Evolutionary conservation across 2,329 filamentous ascomycete species (phyloP).

Genomic region (Xylaria sp.): DNA sequence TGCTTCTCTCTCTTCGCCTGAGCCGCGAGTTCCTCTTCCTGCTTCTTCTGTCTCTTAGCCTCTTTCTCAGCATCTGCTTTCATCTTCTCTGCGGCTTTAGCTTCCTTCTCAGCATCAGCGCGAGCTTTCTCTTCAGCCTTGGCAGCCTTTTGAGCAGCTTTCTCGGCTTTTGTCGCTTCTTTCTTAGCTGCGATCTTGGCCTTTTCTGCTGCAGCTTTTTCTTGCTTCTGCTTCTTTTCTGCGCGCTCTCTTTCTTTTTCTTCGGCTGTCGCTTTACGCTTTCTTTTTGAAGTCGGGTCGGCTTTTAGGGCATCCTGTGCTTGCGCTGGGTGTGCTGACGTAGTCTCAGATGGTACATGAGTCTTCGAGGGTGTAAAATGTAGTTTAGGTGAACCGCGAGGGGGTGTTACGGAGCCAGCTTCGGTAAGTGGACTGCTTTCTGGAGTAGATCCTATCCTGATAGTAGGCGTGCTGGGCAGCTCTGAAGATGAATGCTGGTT

Average conservation of each 20-base stretch:
- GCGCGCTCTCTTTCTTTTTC: conserved; percentile 56
- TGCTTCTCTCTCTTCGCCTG: conserved; percentile 59
- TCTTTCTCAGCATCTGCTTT: conserved; percentile 57
- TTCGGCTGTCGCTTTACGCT: conserved; percentile 52
- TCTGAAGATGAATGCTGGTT: conserved; percentile 33
- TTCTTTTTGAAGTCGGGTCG: conserved; percentile 50
- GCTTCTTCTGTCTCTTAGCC: conserved; percentile 59
- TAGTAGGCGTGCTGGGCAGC: conserved; percentile 37
- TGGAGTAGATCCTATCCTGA: conserved; percentile 44
- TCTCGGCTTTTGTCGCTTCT: conserved; percentile 21
- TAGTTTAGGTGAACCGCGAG: conserved; percentile 53
- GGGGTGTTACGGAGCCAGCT: conserved; percentile 55
- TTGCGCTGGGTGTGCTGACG: conserved; percentile 37
- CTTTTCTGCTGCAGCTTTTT: conserved; percentile 55
- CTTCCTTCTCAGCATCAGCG: conserved; percentile 58
- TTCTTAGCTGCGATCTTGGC: conserved; percentile 40
- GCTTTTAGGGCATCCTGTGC: conserved; percentile 8
- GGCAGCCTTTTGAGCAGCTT: conserved; percentile 25
- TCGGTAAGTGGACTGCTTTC: conserved; percentile 55
- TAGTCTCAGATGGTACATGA: conserved; percentile 38
- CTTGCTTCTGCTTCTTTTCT: conserved; percentile 62
- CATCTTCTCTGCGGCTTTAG: conserved; percentile 48
- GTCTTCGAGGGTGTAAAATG: conserved; percentile 46
- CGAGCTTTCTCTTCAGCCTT: conserved; percentile 50
- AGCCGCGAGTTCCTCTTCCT: conserved; percentile 52